These are phyloP conservation scores for Boletus pseudo-olivaceus DNA, from an alignment of 768 basidiomycete species.

Conservation along the genomic window DNA sequence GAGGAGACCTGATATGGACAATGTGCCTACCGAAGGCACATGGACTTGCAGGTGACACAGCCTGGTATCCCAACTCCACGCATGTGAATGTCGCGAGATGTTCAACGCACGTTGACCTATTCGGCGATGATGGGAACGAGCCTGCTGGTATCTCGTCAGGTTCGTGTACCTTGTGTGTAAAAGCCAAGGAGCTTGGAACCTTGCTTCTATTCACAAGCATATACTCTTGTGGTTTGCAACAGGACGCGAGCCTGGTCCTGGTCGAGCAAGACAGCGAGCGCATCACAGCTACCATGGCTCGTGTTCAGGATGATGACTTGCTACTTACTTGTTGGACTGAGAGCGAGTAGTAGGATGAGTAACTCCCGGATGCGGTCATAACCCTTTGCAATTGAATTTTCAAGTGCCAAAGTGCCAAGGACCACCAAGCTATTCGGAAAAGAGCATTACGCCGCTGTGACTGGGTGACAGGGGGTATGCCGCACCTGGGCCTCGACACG, in stretches of 20 bases:
- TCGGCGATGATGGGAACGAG: background rate
- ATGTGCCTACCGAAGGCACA: background rate
- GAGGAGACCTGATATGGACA: background rate
- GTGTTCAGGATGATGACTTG: background rate
- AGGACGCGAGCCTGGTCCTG: background rate
- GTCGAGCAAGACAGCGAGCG: background rate
- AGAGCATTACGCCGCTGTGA: background rate
- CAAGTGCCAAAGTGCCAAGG: background rate
- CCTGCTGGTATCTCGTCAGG: no score
- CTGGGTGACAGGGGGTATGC: background rate
- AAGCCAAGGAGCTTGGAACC: background rate
- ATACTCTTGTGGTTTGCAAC: background rate
- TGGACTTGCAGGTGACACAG: no score
- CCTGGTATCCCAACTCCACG: background rate
- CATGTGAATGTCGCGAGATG: no score
- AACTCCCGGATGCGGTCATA: background rate
- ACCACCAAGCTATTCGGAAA: background rate
- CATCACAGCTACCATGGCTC: background rate
- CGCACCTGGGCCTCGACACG: background rate
- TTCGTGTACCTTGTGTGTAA: background rate
- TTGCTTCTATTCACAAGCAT: background rate
- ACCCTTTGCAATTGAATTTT: background rate
- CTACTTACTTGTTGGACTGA: background rate
- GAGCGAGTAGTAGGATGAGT: background rate
- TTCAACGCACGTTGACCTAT: background rate